Evolutionary conservation across 73 alveolate species (phyloP).

Genomic region (Symbiodinium pilosum): DNA sequence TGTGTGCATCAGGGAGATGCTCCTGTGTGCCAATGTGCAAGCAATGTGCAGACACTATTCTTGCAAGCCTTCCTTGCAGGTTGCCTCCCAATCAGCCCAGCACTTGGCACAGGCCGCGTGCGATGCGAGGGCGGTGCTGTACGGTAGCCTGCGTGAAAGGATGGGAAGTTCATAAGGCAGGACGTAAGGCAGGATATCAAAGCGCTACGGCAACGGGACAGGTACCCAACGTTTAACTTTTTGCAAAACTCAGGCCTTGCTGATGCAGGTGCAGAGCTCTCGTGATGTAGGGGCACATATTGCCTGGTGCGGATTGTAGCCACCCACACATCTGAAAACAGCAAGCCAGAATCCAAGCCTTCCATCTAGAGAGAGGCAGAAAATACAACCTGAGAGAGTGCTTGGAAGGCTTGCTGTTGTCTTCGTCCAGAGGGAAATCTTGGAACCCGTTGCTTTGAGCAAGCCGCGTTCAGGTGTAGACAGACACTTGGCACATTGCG

Average conservation of each 20-base stretch:
- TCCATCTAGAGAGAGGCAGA: not conserved
- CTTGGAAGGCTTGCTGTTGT: too few relatives aligned
- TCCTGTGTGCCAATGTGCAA: not conserved
- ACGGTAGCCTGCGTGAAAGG: not conserved
- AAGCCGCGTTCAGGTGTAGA: not conserved
- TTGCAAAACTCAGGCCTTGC: not conserved
- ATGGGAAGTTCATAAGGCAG: too few relatives aligned
- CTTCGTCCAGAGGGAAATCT: too few relatives aligned
- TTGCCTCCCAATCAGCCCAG: constrained; percentile 7
- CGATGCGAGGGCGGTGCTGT: not conserved
- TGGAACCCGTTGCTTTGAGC: not conserved
- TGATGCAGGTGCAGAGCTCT: not conserved
- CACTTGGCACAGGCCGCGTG: not conserved
- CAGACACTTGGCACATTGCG: constrained; percentile 9
- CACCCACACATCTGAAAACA: too few relatives aligned
- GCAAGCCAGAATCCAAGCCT: not conserved
- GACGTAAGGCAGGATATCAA: too few relatives aligned
- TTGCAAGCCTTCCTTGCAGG: too few relatives aligned
- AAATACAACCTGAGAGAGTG: not conserved
- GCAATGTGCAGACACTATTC: too few relatives aligned
- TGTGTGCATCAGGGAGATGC: not conserved
- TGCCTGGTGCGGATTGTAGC: not conserved
- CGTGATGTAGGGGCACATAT: not conserved
- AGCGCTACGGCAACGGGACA: too few relatives aligned
- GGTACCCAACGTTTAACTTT: too few relatives aligned